Base-by-base conservation (phyloP, 352 stramenopile species). In the Pythium diclinum region DNA sequence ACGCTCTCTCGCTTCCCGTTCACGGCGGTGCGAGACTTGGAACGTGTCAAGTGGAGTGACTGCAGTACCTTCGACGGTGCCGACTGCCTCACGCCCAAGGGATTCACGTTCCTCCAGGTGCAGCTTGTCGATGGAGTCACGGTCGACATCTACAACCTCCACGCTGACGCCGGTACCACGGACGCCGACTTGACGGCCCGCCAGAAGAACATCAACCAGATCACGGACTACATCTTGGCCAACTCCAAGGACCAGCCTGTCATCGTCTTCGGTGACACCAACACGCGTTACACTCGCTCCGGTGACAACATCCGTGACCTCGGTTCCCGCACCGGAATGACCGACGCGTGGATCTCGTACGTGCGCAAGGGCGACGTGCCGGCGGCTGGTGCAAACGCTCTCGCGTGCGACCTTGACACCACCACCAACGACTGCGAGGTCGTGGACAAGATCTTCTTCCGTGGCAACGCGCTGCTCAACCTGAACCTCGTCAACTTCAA, bases 401-500 rank as follows among this genome's bases (percentile, higher is more conserved):
- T 85, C 16, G 58, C 68, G 46, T 85, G 77, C 21, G 71, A 75
- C 19, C 57, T 62, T 3, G 65, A 57, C 5, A 72, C 65, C 32
- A 76, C 79, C 49, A 75, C 65, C 16, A 73, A 79, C 53, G 57
- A 71, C 42, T 85, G 77, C 46, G 77, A 85, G 52, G 77, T 85
- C 46, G 77, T 85, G 21, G 77, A 83, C 73, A 85, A 85, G 71
- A 83, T 85, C 67, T 71, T 85, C 58, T 85, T 74, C 65, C 75
- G 77, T 30, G 67, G 77, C 46, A 80, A 76, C 67, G 38, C 42
- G 8, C 23, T 62, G 44, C 21, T 68, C 14, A 51, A 56, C 4
- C 61, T 68, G 11, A 76, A 85, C 33, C 61, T 73, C 34, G 64
- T 81, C 46, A 75, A 53, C 16, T 67, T 83, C 57, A 72, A 52